A percentile compares a stretch with the other conserved stretches of the same genome.
Evolutionary conservation across 176 grass and related monocot species (phyloP).

Genomic region (Aegilops bicornis): DNA sequence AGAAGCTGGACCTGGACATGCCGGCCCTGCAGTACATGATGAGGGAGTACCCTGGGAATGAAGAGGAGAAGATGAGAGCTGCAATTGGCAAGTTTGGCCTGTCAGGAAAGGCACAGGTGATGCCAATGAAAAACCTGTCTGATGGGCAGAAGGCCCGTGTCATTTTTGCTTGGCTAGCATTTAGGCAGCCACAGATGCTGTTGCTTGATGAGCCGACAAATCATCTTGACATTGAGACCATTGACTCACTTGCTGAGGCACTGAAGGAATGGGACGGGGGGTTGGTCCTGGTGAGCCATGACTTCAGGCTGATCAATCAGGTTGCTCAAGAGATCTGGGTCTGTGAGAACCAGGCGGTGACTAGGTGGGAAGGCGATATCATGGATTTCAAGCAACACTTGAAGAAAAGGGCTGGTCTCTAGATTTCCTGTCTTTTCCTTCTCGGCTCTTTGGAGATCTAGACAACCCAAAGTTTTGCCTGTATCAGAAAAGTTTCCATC

Average conservation of each 20-base stretch:
- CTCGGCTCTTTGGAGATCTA: conserved; percentile 23
- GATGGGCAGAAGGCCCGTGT: conserved; percentile 87
- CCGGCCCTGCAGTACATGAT: conserved; percentile 92
- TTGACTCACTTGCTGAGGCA: conserved; percentile 86
- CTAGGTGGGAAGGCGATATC: conserved; percentile 90
- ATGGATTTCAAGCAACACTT: conserved; percentile 91
- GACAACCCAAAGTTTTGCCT: conserved; percentile 30
- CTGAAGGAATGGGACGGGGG: conserved; percentile 95
- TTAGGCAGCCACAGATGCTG: conserved; percentile 75
- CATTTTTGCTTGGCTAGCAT: conserved; percentile 93
- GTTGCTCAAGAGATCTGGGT: conserved; percentile 99
- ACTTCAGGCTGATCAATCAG: conserved; percentile 98
- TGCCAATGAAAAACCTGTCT: conserved; percentile 92
- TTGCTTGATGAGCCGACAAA: conserved; percentile 88
- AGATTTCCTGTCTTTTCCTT: neutral
- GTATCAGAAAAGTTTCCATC: conserved; percentile 16
- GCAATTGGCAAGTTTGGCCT: conserved; percentile 86
- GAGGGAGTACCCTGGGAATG: conserved; percentile 88
- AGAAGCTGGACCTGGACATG: conserved; percentile 88
- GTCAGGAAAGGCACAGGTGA: conserved; percentile 93
- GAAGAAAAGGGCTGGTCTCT: conserved; percentile 72
- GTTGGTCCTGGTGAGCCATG: conserved; percentile 89
- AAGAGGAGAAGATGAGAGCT: conserved; percentile 86
- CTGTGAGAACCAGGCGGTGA: conserved; percentile 86
- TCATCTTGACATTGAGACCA: conserved; percentile 96